Evolutionary conservation across 1,284 basidiomycete species (phyloP), one percentile per base, ranked within the genome.

Genomic region (Somion occarium): DNA sequence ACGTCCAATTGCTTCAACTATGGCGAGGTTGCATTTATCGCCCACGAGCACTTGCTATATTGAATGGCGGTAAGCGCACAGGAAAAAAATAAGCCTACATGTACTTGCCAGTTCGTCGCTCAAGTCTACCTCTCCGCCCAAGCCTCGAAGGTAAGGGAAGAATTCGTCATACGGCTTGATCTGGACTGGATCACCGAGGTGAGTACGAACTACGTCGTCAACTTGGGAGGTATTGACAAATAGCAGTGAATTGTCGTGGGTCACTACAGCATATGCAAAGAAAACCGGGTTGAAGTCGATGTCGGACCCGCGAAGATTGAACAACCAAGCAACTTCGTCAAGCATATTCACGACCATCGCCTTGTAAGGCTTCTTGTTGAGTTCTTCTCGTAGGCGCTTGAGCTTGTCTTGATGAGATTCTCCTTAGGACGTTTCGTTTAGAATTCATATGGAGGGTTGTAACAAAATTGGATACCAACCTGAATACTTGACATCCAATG

Each of bases 251-350:
- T 78, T 75, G 44, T 87, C 76, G 12, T 71, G 68, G 1, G 88
- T 88, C 25, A 98, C 74, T 34, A 96, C 76, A 2, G 92, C 90
- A 65, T 95, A 98, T 0, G 91, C 84, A 64, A 98, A 97, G 74
- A 99, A 98, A 20, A 99, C 95, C 85, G 93, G 93, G 64, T 97
- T 98, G 72, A 82, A 98, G 37, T 88, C 86, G 55, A 98, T 96
- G 66, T 98, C 95, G 1, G 84, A 82, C 1, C 95, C 94, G 54
- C 96, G 85, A 41, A 99, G 74, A 69, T 98, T 98, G 72, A 98
- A 93, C 25, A 97, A 66, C 96, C 96, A 94, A 0, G 91, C 92
- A 43, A 93, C 82, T 64, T 96, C 93, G 65, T 96, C 93, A 5
- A 98, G 79, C 73, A 86, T 82, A 20, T 77, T 87, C 7, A 96